These are phyloP conservation scores for Isabelozyma gotoi DNA, from an alignment of 805 yeast genomes.

Conservation along the genomic window DNA sequence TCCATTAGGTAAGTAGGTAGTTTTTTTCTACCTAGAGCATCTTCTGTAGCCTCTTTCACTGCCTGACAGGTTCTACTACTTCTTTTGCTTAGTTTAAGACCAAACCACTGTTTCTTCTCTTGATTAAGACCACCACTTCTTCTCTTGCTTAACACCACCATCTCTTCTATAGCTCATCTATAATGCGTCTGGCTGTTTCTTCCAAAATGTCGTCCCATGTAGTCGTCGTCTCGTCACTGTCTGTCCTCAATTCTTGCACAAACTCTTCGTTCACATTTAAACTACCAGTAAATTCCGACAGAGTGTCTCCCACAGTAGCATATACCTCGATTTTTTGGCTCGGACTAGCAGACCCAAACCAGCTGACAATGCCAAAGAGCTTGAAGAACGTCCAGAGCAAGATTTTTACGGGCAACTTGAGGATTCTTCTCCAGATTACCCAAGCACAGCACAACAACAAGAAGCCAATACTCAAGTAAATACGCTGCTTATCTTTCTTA, in stretches of 20 bases:
- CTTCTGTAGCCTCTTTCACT: too few relatives aligned
- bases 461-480: slow-evolving; percentile 48
- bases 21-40: too few relatives aligned
- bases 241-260: neutral
- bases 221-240: neutral
- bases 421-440: slow-evolving; percentile 50
- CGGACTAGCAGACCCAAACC: slow-evolving; percentile 10
- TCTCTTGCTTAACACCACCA: too few relatives aligned
- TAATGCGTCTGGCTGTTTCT: slow-evolving; percentile 2
- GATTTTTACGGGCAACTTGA: slow-evolving; percentile 43
- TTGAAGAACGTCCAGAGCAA: slow-evolving; percentile 48
- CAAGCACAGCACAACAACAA: slow-evolving; percentile 45
- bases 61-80: too few relatives aligned
- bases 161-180: slow-evolving; percentile 11
- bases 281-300: neutral
- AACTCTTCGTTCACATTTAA: neutral
- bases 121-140: too few relatives aligned
- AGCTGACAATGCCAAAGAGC: slow-evolving; percentile 24
- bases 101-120: too few relatives aligned
- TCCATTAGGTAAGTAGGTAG: too few relatives aligned
- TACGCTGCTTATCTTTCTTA: slow-evolving; percentile 46
- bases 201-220: neutral
- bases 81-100: too few relatives aligned
- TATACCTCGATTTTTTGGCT: neutral
- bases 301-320: neutral